Conservation (phyloP, 2,329 filamentous ascomycete species). For the Alternaria postmessia region DNA sequence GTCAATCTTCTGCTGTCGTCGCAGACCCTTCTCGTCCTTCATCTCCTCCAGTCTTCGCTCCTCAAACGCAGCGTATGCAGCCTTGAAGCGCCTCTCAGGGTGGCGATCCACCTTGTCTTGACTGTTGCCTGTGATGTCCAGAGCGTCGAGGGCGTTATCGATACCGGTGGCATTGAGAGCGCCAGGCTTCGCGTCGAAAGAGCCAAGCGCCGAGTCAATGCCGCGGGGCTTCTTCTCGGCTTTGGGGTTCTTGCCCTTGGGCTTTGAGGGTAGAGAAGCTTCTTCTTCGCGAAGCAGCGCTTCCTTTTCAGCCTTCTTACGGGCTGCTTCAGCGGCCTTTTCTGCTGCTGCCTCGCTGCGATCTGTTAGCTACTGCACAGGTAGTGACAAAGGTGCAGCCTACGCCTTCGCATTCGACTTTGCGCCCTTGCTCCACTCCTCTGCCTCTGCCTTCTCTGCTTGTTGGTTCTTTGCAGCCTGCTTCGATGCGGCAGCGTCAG, state of each 20-base stretch:
- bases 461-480: conserved; percentile 73
- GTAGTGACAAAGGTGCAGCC: conserved; percentile 43
- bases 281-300: conserved; percentile 86
- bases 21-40: conserved; percentile 81
- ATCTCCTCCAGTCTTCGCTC: conserved; percentile 84
- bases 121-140: conserved; percentile 71
- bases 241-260: conserved; percentile 74
- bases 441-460: conserved; percentile 71
- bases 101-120: conserved; percentile 82
- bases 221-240: conserved; percentile 65
- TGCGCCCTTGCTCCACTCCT: conserved; percentile 83
- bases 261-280: conserved; percentile 67
- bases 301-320: conserved; percentile 92
- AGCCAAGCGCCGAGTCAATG: conserved; percentile 68
- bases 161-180: conserved; percentile 85
- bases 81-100: conserved; percentile 86
- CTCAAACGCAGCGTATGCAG: conserved; percentile 83
- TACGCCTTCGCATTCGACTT: conserved; percentile 91
- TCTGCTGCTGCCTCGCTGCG: conserved; percentile 81
- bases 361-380: conserved; percentile 11
- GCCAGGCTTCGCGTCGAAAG: conserved; percentile 53
- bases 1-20: conserved; percentile 84
- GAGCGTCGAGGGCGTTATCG: conserved; percentile 89
- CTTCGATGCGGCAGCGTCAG: conserved; percentile 84
- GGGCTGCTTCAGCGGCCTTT: conserved; percentile 81